Percentiles rank a stretch among this genome's conserved stretches.
Conservation (phyloP, 352 stramenopile species). For the Saprolegnia parasitica region DNA sequence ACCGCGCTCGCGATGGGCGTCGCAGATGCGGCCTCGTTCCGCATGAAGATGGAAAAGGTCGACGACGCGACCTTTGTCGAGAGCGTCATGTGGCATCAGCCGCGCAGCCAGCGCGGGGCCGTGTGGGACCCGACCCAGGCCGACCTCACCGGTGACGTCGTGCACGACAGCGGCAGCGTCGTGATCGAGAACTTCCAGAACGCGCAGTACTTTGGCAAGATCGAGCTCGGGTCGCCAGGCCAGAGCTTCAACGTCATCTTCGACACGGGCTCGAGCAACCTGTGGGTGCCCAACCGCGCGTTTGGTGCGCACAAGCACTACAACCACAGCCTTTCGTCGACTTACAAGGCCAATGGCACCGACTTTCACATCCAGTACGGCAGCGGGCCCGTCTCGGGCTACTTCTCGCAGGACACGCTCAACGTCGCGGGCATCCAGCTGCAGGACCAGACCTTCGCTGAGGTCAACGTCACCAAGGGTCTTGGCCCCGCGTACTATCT, state of each 20-base stretch:
- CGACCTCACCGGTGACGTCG: slow-evolving; percentile 21
- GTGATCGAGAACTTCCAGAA: slow-evolving; percentile 90
- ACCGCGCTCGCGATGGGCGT: neutral
- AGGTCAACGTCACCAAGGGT: slow-evolving; percentile 94
- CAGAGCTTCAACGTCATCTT: slow-evolving; percentile 95
- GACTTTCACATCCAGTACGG: slow-evolving; percentile 96
- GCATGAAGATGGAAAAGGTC: slow-evolving; percentile 68
- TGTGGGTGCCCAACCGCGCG: slow-evolving; percentile 91
- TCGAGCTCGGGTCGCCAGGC: slow-evolving; percentile 86
- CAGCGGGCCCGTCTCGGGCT: slow-evolving; percentile 88
- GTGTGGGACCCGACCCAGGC: slow-evolving; percentile 49
- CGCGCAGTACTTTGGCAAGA: slow-evolving; percentile 92
- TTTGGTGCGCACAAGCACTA: slow-evolving; percentile 82
- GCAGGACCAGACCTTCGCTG: slow-evolving; percentile 89
- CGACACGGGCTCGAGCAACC: slow-evolving; percentile 94
- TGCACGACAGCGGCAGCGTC: slow-evolving; percentile 38
- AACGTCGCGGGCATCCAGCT: slow-evolving; percentile 59
- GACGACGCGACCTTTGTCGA: slow-evolving; percentile 56
- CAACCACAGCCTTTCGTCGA: slow-evolving; percentile 77
- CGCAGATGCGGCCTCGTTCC: slow-evolving; percentile 30
- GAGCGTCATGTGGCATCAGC: slow-evolving; percentile 49
- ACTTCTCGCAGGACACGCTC: slow-evolving; percentile 86
- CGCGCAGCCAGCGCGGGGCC: slow-evolving; percentile 35
- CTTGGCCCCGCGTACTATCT: slow-evolving; percentile 92
- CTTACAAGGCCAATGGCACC: slow-evolving; percentile 88